Base-by-base conservation (phyloP, 1,139 yeast species). In the Diutina pseudorugosa region DNA sequence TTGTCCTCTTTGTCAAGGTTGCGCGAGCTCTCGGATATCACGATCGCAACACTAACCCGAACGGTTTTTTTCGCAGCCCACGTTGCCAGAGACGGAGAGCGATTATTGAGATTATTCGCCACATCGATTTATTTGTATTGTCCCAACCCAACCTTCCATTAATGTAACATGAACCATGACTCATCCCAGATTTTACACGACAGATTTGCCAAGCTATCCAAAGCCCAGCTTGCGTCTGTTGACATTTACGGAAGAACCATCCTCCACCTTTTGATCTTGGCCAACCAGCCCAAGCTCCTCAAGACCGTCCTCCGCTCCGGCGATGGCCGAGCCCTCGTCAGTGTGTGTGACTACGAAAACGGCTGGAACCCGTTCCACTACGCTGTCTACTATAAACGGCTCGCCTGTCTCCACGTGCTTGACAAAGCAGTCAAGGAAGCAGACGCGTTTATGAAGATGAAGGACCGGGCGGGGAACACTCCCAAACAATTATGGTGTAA, bases 281-380 rank as follows among this genome's bases (percentile, higher is more conserved):
- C 73, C 55, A 85, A 82, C 57, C 69, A 78, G 50, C 63, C 65
- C 54, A 80, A 77, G 51, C 63, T 75, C 20, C 66, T 85, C 36
- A 60, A 65, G 23, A 69, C 69, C 45, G 58, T 85, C 6, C 64
- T 85, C 44, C 73, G 73, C 54, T 74, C 79, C 57, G 71, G 76
- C 7, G 72, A 75, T 5, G 55, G 64, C 50, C 70, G 66, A 52
- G 33, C 52, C 4, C 56, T 82, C 49, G 57, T 82, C 1, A 59
- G 63, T 11, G 63, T 76, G 0, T 67, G 72, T 1, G 97, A 91
- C 63, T 71, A 71, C 54, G 97, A 91, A 64, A 88, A 80, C 61
- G 88, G 90, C 0, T 90, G 95, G 86, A 85, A 88, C 44, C 81
- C 90, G 36, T 70, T 90, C 47, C 97, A 91, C 65, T 78, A 79